A percentile compares a stretch with the other conserved stretches of the same genome.
Conservation (phyloP, 2,329 filamentous ascomycete species). For the Cytospora mali region DNA sequence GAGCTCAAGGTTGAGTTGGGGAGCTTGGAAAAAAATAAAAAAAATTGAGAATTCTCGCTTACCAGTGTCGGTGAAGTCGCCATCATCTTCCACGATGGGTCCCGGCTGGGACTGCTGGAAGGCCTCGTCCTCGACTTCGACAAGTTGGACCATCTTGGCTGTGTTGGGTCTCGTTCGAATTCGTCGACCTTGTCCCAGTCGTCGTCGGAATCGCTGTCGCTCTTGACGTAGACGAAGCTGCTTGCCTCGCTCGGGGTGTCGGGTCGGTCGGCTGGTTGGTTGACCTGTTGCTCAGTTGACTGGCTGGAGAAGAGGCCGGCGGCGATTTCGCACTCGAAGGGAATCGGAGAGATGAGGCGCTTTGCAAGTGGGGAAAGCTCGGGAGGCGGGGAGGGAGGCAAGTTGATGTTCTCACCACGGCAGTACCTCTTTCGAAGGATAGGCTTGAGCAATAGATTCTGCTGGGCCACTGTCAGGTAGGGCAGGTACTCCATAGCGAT, state of each 20-base stretch:
- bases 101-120: slow-evolving; percentile 73
- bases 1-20: neutral
- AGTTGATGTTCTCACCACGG: neutral
- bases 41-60: slow-evolving; percentile 39
- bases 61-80: slow-evolving; percentile 95
- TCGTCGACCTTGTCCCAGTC: slow-evolving; percentile 16
- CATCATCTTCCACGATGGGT: slow-evolving; percentile 75
- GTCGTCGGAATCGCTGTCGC: slow-evolving; percentile 8
- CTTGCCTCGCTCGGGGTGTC: neutral
- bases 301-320: neutral
- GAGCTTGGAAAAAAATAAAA: no score
- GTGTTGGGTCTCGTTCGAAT: slow-evolving; percentile 1
- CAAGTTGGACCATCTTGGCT: slow-evolving; percentile 86
- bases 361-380: neutral
- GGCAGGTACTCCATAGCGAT: neutral
- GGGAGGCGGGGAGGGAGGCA: neutral
- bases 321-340: neutral
- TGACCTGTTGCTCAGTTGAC: neutral
- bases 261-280: neutral
- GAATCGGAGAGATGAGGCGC: neutral
- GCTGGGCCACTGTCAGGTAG: neutral
- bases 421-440: neutral
- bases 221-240: slow-evolving; percentile 8
- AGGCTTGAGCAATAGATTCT: slow-evolving; percentile 11
- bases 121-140: slow-evolving; percentile 95